phyloP scores from a whole-genome alignment of 1,139 yeast genomes.

The Torulaspora globosa region DNA sequence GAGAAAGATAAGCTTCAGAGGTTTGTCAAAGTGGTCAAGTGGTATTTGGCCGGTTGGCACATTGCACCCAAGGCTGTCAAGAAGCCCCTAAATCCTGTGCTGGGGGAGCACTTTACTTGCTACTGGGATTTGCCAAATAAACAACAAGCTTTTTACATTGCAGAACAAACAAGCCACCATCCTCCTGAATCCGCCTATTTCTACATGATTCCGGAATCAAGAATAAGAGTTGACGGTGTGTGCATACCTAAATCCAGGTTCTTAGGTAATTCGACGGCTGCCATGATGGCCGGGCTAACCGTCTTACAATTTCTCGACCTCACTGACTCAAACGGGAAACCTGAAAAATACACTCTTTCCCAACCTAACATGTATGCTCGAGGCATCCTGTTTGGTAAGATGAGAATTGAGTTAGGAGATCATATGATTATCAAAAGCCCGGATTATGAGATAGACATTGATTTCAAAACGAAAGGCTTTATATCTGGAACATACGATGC shows the following conservation, averaged over 20 bases:
- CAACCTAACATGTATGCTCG: conserved; percentile 97
- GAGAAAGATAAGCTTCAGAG: conserved; percentile 58
- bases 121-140: conserved; percentile 84
- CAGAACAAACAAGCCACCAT: conserved; percentile 96
- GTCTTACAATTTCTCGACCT: conserved; percentile 65
- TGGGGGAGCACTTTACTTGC: conserved; percentile 86
- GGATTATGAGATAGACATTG: conserved; percentile 69
- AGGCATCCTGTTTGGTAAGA: conserved; percentile 84
- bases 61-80: conserved; percentile 98
- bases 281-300: conserved; percentile 91
- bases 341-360: conserved; percentile 69
- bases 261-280: conserved; percentile 93
- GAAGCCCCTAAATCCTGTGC: conserved; percentile 89
- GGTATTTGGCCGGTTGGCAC: conserved; percentile 97
- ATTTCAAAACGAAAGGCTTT: conserved; percentile 91
- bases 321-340: conserved; percentile 43
- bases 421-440: conserved; percentile 73
- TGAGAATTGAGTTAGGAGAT: conserved; percentile 89
- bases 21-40: conserved; percentile 67
- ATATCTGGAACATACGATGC: conserved; percentile 90
- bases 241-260: conserved; percentile 83
- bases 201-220: conserved; percentile 74
- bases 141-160: conserved; percentile 69
- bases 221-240: conserved; percentile 84
- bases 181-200: conserved; percentile 98